Conservation (phyloP, 305 asterid genomes). For the Fraxinus baroniana region DNA sequence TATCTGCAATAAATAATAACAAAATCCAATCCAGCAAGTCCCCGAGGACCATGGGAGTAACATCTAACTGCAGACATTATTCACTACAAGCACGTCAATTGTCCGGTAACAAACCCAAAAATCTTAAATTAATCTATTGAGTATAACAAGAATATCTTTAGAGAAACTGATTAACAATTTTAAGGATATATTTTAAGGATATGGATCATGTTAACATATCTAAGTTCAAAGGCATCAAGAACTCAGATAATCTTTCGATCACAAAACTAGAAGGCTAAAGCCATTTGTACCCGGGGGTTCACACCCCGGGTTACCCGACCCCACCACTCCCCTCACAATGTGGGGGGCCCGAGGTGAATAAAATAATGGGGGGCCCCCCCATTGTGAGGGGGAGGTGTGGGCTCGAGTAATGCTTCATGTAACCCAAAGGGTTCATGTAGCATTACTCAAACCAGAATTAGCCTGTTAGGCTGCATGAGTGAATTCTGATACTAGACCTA, state of each 20-base stretch:
- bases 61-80: neutral
- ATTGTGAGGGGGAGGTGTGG: no score
- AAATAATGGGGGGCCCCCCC: no score
- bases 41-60: neutral
- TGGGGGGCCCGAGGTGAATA: no score
- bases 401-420: no score
- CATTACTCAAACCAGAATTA: no score
- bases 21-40: neutral
- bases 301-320: no score
- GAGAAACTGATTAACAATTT: neutral
- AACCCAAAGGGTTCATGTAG: no score
- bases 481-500: neutral
- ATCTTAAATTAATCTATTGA: neutral
- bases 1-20: neutral
- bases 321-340: no score
- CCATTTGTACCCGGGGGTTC: no score
- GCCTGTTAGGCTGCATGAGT: neutral
- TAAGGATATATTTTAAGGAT: neutral
- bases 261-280: no score
- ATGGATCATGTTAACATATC: neutral
- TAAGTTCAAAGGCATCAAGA: neutral
- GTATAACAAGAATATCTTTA: conserved; percentile 1
- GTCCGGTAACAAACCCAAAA: neutral
- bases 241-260: neutral
- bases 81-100: neutral